Evolutionary conservation across 2,329 filamentous ascomycete species (phyloP), one percentile per base, ranked within the genome.

Genomic region (Colletotrichum plurivorum): DNA sequence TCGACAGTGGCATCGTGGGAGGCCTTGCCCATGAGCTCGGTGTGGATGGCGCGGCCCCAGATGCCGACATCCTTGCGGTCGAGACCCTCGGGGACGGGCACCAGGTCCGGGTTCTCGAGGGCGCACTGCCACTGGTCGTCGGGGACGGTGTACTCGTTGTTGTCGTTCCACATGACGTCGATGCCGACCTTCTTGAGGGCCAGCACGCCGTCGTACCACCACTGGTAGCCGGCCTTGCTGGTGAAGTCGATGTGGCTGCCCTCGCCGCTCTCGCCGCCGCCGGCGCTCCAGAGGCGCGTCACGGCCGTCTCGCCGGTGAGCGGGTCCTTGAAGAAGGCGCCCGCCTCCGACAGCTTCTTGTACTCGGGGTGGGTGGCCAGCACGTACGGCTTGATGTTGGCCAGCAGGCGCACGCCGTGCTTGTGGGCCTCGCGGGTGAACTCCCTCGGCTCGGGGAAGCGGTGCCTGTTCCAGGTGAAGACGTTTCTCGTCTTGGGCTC

Each of bases 141-240:
- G 0, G 89, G 85, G 3, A 92, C 84, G 0, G 88, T 90, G 76
- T 93, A 94, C 77, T 94, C 92, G 72, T 93, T 94, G 78, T 94
- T 94, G 76, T 94, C 92, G 72, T 94, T 94, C 92, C 92, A 94
- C 80, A 93, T 93, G 55, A 86, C 91, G 72, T 93, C 91, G 64
- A 94, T 91, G 1, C 91, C 91, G 9, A 88, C 80, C 27, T 87
- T 80, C 63, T 88, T 88, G 1, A 94, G 82, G 57, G 84, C 85
- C 67, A 87, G 85, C 9, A 92, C 88, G 2, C 92, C 91, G 1
- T 92, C 82, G 69, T 88, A 91, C 92, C 92, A 94, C 89, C 90
- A 94, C 16, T 89, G 81, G 74, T 89, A 93, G 0, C 89, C 91
- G 0, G 85, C 85, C 22, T 87, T 82, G 0, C 90, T 92, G 0